Evolutionary conservation across 78 protist genomes (phyloP), one percentile per base, ranked within the genome.

Genomic region (Diacronema lutheri): DNA sequence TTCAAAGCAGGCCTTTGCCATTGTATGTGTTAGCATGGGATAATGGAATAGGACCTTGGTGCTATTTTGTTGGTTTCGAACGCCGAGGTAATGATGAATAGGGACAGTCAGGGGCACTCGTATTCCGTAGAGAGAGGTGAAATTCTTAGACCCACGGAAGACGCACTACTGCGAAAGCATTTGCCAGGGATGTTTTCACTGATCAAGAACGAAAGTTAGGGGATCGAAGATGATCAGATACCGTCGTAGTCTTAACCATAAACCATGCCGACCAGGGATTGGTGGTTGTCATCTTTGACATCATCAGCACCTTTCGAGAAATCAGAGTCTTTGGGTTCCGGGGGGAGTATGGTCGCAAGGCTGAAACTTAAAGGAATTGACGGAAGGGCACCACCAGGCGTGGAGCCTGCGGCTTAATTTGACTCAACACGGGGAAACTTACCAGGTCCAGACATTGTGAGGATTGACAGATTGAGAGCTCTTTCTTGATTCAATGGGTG

Each of bases 221-320:
- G 95, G 95, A 94, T 90, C 94, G 91, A 94, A 94, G 96, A 94
- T 88, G 95, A 94, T 94, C 89, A 94, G 96, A 94, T 90, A 94
- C 96, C 95, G 96, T 94, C 95, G 94, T 94, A 94, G 96, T 94
- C 96, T 86, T 90, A 94, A 92, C 96, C 92, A 90, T 94, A 94
- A 94, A 94, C 96, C n/a, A 92, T 94, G 92, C 93, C 94, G 92
- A 89, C 96, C 84, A 91, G 90, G 94, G 95, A 93, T 92, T 68
- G 92, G 96, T 16, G 71, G 89, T 46, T 44, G 89, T 61, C 37
- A 31, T 66, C 33, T 23, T 1, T 60, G 90, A 73, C 87, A 56
- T 79, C 74, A 13, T 86, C 85, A 26, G 89, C 86, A 86, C 74
- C 65, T 83, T 89, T 56, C 76, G 96, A 73, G 94, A 93, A 93